Conservation (phyloP, 176 grass and related monocot genomes). For the Olyra latifolia region DNA sequence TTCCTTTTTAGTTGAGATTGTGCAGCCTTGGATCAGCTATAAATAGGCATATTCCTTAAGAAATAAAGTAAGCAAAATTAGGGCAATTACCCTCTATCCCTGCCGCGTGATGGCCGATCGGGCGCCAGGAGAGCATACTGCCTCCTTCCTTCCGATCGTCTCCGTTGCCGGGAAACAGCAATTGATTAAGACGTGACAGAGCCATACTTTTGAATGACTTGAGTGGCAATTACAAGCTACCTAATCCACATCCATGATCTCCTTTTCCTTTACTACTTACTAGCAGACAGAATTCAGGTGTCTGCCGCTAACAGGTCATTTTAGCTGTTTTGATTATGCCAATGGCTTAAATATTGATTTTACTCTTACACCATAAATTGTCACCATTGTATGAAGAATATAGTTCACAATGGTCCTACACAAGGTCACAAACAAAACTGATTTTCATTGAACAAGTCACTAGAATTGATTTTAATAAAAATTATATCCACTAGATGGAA, state of each 20-base stretch:
- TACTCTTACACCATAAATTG: background rate
- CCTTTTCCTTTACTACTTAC: background rate
- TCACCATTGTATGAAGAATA: background rate
- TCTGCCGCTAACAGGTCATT: background rate
- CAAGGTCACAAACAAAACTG: background rate
- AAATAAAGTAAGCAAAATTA: no score
- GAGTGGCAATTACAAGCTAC: background rate
- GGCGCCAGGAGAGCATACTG: no score
- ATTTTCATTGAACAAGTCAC: constrained; percentile 4
- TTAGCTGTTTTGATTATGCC: background rate
- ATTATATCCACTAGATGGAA: background rate
- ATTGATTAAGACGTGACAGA: no score
- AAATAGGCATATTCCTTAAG: no score
- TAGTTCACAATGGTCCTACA: background rate
- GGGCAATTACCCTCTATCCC: no score
- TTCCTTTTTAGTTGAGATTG: no score
- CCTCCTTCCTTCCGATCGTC: no score
- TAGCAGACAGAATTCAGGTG: background rate
- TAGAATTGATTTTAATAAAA: background rate
- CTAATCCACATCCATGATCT: background rate
- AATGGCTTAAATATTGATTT: background rate
- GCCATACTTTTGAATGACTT: background rate
- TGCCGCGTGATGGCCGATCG: no score
- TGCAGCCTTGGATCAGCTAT: no score
- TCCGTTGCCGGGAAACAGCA: no score